phyloP scores from a whole-genome alignment of 306 rosid species.

The Cucurbita maxima region DNA sequence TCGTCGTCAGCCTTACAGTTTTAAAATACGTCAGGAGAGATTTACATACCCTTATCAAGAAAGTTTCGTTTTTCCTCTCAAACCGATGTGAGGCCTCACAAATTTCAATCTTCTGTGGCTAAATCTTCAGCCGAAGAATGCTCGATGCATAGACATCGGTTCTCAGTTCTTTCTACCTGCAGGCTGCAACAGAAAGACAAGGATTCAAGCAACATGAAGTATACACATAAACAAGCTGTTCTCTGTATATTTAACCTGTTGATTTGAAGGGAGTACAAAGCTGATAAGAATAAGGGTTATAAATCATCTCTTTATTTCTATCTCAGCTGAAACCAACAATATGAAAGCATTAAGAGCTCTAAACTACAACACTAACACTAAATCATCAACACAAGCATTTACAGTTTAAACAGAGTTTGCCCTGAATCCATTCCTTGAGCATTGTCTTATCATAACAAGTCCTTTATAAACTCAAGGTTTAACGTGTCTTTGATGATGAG shows the following conservation, averaged over 20 bases:
- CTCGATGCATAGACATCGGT: neutral
- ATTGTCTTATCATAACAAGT: constrained; percentile 29
- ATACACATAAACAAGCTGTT: neutral
- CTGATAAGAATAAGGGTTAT: neutral
- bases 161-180: neutral
- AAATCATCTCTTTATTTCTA: neutral
- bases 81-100: too few species aligned
- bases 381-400: neutral
- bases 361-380: neutral
- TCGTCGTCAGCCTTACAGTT: too few species aligned
- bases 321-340: neutral
- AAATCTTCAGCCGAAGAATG: neutral
- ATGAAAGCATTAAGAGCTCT: constrained; percentile 3
- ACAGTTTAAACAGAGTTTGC: neutral
- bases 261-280: neutral
- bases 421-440: neutral
- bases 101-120: neutral
- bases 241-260: neutral
- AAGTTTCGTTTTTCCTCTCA: too few species aligned
- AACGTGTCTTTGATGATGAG: constrained; percentile 78
- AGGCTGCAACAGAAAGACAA: neutral
- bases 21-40: too few species aligned
- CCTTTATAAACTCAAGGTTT: constrained; percentile 77
- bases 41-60: too few species aligned
- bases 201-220: neutral